phyloP scores from a whole-genome alignment of 2,329 filamentous ascomycete species.

The Diaporthe amygdali region DNA sequence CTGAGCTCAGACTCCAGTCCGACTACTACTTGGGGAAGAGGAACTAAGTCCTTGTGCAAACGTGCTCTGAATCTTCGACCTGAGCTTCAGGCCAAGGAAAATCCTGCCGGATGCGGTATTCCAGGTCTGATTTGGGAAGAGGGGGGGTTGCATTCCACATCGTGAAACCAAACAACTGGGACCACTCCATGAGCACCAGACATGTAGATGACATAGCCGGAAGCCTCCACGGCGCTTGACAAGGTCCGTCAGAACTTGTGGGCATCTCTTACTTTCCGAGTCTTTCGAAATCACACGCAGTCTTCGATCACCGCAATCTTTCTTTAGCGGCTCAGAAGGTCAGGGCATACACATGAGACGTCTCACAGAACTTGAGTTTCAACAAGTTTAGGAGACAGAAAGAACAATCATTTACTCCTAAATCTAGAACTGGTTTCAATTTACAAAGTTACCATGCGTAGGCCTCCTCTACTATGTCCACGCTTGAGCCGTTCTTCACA shows the following conservation, averaged over 20 bases:
- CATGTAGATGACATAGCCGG: not conserved
- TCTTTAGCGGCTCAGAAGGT: no score
- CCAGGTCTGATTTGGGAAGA: not conserved
- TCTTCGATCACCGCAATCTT: not conserved
- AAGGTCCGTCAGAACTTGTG: not conserved
- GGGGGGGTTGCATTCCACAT: not conserved
- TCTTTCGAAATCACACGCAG: no score
- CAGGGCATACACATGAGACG: not conserved
- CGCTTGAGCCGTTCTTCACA: conserved; percentile 28
- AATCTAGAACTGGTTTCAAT: not conserved
- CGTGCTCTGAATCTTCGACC: not conserved
- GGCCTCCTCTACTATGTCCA: conserved; percentile 31
- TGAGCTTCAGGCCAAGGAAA: not conserved
- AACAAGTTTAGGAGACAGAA: not conserved
- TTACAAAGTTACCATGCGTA: conserved; percentile 28
- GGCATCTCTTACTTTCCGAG: not conserved
- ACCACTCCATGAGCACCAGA: not conserved
- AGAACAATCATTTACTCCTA: not conserved
- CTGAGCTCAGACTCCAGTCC: not conserved
- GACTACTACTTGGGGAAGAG: not conserved
- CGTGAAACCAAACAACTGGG: not conserved
- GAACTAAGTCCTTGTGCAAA: not conserved
- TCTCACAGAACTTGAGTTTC: no score
- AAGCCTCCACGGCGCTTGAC: not conserved
- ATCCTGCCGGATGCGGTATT: not conserved